phyloP scores from a whole-genome alignment of 2,329 filamentous ascomycete genomes.

The Diplocarpon rosae region DNA sequence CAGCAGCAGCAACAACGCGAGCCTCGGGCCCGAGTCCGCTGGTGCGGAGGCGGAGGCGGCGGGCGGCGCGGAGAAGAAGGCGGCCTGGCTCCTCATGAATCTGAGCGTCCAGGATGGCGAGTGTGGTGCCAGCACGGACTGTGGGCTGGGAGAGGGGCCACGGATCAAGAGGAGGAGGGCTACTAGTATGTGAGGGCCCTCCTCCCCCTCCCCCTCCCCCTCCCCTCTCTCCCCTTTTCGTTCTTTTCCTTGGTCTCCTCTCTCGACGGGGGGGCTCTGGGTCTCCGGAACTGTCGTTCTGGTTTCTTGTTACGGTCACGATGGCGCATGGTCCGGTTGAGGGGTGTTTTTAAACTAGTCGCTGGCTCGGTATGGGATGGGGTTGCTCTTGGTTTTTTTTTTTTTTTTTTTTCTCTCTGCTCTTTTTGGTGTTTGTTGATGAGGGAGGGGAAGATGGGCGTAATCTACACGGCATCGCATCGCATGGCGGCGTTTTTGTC shows the following conservation, averaged over 20 bases:
- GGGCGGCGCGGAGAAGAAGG: conserved; percentile 32
- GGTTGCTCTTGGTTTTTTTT: not conserved
- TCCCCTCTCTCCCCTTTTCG: not conserved
- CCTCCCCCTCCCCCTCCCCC: not conserved
- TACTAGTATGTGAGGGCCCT: conserved; percentile 26
- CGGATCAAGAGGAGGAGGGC: conserved; percentile 33
- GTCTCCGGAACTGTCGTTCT: not conserved
- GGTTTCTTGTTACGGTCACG: too few relatives aligned
- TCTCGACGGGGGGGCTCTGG: too few relatives aligned
- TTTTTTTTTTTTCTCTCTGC: not conserved
- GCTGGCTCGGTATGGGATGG: too few relatives aligned
- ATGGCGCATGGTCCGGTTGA: too few relatives aligned
- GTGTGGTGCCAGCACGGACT: not conserved
- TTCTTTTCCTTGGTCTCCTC: too few relatives aligned
- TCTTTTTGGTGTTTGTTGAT: too few relatives aligned
- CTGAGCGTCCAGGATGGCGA: conserved; percentile 31
- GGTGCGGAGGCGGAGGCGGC: conserved; percentile 5
- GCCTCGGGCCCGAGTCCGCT: too few relatives aligned
- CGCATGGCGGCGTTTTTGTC: not conserved
- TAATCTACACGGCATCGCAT: not conserved
- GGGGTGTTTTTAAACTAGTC: too few relatives aligned
- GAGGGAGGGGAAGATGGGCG: too few relatives aligned
- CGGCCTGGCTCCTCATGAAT: conserved; percentile 38
- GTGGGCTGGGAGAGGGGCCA: conserved; percentile 12
- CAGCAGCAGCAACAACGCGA: not conserved